These are phyloP conservation scores for Trichosporon ovoides DNA, from an alignment of 1,284 basidiomycete genomes.

Conservation along the genomic window DNA sequence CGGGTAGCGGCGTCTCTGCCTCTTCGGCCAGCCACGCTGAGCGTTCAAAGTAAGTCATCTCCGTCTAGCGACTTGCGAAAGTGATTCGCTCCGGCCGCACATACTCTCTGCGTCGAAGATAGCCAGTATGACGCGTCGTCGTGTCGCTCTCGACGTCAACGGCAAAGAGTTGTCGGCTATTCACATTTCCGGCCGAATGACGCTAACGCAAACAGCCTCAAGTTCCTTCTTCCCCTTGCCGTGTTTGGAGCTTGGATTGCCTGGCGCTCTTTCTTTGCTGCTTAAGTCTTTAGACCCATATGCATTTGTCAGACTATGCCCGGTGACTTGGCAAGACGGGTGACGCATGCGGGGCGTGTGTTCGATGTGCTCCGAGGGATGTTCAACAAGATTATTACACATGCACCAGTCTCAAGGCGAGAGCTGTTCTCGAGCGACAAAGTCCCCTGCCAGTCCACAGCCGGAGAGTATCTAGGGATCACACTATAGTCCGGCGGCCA, in stretches of 20 bases:
- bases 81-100: not conserved
- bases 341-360: too few relatives aligned
- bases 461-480: too few relatives aligned
- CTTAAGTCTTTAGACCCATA: slow-evolving; percentile 1
- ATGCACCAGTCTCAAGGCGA: not conserved
- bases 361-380: not conserved
- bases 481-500: too few relatives aligned
- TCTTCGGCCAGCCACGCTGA: too few relatives aligned
- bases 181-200: not conserved
- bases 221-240: slow-evolving; percentile 41
- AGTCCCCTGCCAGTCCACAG: too few relatives aligned
- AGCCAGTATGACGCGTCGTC: not conserved
- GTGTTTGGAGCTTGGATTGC: slow-evolving; percentile 41
- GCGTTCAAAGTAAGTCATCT: not conserved
- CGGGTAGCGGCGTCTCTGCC: not conserved
- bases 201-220: slow-evolving; percentile 1
- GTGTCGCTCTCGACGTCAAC: too few relatives aligned
- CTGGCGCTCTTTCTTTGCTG: slow-evolving; percentile 41
- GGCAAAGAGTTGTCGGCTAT: not conserved
- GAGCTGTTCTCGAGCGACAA: too few relatives aligned
- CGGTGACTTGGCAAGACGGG: not conserved
- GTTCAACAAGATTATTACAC: not conserved
- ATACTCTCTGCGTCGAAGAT: too few relatives aligned
- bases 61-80: not conserved
- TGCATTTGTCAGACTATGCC: not conserved